phyloP scores from a whole-genome alignment of 768 basidiomycete species.

The Boletales sp. region DNA sequence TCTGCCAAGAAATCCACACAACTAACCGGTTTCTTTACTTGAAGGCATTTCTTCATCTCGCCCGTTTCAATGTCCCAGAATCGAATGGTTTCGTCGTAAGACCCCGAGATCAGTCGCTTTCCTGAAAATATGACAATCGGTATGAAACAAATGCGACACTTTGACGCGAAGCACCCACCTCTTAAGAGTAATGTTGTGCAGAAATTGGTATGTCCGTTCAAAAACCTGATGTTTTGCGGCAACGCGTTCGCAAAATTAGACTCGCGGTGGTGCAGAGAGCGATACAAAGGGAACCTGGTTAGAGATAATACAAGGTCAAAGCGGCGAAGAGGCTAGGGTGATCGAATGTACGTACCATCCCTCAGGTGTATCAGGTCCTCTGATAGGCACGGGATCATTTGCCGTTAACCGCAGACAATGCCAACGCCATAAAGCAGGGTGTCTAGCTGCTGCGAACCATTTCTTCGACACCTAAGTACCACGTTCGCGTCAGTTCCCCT shows the following conservation, averaged over 20 bases:
- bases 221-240: conserved; percentile 73
- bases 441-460: conserved; percentile 39
- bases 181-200: conserved; percentile 77
- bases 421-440: conserved; percentile 73
- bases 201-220: conserved; percentile 83
- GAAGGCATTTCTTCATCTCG: conserved; percentile 68
- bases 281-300: conserved; percentile 64
- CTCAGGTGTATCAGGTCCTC: conserved; percentile 57
- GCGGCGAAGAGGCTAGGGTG: neutral
- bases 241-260: conserved; percentile 74
- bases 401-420: conserved; percentile 72
- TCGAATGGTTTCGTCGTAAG: conserved; percentile 88
- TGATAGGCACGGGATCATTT: conserved; percentile 65
- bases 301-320: neutral
- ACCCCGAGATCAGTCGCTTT: conserved; percentile 82
- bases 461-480: conserved; percentile 38
- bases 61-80: conserved; percentile 83
- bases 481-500: neutral
- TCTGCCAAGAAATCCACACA: conserved; percentile 84
- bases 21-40: conserved; percentile 87
- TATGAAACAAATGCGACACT: neutral
- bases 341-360: conserved; percentile 57
- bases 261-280: conserved; percentile 80
- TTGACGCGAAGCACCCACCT: conserved; percentile 26
- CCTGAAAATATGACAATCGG: conserved; percentile 32